Percentiles rank a stretch among this genome's conserved stretches.
Conservation (phyloP, 192 early-diverging fungal species). For the Umbelopsis vinacea region DNA sequence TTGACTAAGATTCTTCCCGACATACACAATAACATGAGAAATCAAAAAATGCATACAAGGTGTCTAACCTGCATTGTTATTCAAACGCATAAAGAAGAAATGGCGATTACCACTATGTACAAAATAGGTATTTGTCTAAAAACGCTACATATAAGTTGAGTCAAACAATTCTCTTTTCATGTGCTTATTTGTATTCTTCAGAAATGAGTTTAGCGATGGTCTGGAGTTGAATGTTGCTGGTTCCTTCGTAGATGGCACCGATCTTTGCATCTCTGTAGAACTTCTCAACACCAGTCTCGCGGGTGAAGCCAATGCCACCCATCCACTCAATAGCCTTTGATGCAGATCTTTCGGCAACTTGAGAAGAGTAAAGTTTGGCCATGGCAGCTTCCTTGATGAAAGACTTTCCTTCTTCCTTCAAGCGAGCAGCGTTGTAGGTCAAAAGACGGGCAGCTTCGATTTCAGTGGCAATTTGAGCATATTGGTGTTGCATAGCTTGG, state of each 20-base stretch:
- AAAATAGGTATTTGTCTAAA: neutral
- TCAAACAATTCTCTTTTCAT: neutral
- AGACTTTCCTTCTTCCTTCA: slow-evolving; percentile 89
- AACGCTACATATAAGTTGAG: neutral
- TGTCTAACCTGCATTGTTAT: too few species aligned
- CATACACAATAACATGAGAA: too few species aligned
- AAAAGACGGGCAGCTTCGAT: slow-evolving; percentile 96
- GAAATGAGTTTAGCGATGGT: slow-evolving; percentile 74
- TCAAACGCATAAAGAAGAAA: neutral
- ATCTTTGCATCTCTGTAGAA: slow-evolving; percentile 98
- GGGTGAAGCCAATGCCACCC: slow-evolving; percentile 97
- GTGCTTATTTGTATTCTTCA: slow-evolving; percentile 40
- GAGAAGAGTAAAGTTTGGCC: slow-evolving; percentile 96
- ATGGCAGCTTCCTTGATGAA: slow-evolving; percentile 98
- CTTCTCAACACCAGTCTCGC: slow-evolving; percentile 77
- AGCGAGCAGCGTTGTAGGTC: slow-evolving; percentile 95
- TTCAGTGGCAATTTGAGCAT: slow-evolving; percentile 82
- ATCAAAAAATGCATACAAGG: too few species aligned
- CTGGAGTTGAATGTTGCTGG: slow-evolving; percentile 96
- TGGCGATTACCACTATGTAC: neutral
- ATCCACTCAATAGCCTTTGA: slow-evolving; percentile 95
- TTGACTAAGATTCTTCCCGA: too few species aligned
- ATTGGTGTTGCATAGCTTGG: slow-evolving; percentile 71
- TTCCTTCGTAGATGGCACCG: slow-evolving; percentile 96
- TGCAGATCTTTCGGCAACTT: slow-evolving; percentile 88